Conservation (phyloP, 805 yeast species). For the Kluyveromyces aestuarii region DNA sequence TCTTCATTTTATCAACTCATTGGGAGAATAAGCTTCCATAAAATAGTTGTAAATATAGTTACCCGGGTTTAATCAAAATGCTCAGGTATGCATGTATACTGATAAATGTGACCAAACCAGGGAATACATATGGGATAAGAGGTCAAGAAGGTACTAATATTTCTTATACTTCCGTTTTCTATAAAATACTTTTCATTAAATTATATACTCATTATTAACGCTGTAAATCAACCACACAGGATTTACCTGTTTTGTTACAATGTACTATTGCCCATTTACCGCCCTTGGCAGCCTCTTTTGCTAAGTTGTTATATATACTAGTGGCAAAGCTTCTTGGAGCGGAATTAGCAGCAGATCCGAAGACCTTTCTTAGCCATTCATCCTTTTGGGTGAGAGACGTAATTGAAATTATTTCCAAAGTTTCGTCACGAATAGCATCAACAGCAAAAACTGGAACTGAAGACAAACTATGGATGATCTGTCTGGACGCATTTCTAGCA, state of each 20-base stretch:
- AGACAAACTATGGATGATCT: slow-evolving; percentile 44
- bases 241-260: slow-evolving; percentile 69
- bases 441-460: slow-evolving; percentile 68
- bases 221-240: slow-evolving; percentile 58
- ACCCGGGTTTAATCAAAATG: too few relatives aligned
- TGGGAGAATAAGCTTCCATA: neutral
- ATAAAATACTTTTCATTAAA: neutral
- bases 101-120: too few relatives aligned
- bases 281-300: slow-evolving; percentile 65
- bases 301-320: slow-evolving; percentile 60
- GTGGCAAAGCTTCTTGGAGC: slow-evolving; percentile 73
- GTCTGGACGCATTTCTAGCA: slow-evolving; percentile 51
- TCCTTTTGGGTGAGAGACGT: slow-evolving; percentile 70
- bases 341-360: slow-evolving; percentile 67
- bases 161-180: neutral
- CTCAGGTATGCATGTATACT: too few relatives aligned
- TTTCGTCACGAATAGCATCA: slow-evolving; percentile 73
- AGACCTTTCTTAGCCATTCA: slow-evolving; percentile 67
- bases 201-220: slow-evolving; percentile 27
- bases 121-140: neutral
- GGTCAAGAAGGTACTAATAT: neutral
- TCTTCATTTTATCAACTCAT: too few relatives aligned
- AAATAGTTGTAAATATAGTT: too few relatives aligned
- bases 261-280: slow-evolving; percentile 67
- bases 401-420: slow-evolving; percentile 70